These are phyloP conservation scores for Penicillium alfredii DNA, from an alignment of 495 filamentous ascomycete genomes.

Conservation along the genomic window DNA sequence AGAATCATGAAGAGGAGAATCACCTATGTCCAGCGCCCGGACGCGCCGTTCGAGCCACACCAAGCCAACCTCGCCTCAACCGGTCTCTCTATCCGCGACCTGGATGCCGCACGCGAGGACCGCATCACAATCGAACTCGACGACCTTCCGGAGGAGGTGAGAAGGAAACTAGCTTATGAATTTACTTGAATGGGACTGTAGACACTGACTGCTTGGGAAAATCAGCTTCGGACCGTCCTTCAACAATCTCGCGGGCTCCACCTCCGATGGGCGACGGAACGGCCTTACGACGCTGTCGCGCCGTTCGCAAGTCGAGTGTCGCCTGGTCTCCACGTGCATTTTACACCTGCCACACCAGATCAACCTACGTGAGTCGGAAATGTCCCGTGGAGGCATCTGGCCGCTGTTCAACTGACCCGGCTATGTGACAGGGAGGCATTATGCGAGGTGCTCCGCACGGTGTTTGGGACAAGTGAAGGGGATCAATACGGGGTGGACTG, in stretches of 20 bases:
- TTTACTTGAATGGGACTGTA: not conserved
- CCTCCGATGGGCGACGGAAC: conserved; percentile 66
- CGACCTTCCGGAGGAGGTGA: conserved; percentile 67
- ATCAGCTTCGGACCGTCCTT: conserved; percentile 56
- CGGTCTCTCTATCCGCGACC: conserved; percentile 43
- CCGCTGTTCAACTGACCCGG: conserved; percentile 11
- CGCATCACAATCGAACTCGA: conserved; percentile 64
- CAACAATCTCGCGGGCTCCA: conserved; percentile 65
- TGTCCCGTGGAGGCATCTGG: not conserved
- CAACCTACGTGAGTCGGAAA: conserved; percentile 36
- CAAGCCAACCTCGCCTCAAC: conserved; percentile 47
- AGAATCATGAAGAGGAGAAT: conserved; percentile 73
- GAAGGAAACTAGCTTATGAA: not conserved
- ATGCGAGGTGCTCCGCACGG: conserved; percentile 54
- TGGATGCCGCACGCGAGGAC: conserved; percentile 71
- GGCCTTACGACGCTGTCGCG: conserved; percentile 48
- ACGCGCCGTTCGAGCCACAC: conserved; percentile 55
- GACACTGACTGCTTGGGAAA: not conserved
- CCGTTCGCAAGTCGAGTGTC: conserved; percentile 71
- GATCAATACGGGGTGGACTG: conserved; percentile 43
- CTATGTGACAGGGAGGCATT: conserved; percentile 42
- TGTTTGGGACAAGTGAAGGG: conserved; percentile 45
- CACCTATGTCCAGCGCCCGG: conserved; percentile 65
- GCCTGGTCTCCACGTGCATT: conserved; percentile 79
- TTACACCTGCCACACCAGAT: conserved; percentile 48